Evolutionary conservation across 176 grass and related monocot species (phyloP).

Genomic region (Raddia distichophylla): DNA sequence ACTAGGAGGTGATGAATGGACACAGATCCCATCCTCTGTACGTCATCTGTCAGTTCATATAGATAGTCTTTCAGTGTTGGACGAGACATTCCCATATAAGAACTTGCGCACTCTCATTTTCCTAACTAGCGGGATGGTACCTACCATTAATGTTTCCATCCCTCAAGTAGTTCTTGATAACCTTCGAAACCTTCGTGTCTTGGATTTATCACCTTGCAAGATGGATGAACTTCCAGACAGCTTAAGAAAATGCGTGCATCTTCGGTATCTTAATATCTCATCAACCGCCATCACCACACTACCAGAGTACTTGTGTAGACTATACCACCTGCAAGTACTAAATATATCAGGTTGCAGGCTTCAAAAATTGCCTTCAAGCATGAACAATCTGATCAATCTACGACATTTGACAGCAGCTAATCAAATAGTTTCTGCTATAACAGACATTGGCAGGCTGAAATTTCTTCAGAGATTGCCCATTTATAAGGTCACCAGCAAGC

Average conservation of each 20-base stretch:
- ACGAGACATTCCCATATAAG: conserved; percentile 32
- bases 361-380: conserved; percentile 30
- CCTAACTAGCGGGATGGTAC: background rate
- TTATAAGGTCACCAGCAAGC: conserved; percentile 44
- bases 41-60: conserved; percentile 53
- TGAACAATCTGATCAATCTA: conserved; percentile 52
- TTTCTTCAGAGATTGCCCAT: conserved; percentile 45
- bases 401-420: conserved; percentile 36
- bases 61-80: conserved; percentile 33
- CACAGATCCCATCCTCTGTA: conserved; percentile 45
- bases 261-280: conserved; percentile 51
- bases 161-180: conserved; percentile 37
- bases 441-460: conserved; percentile 43
- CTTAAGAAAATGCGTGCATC: conserved; percentile 43
- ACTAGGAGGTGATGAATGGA: conserved; percentile 33
- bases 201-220: conserved; percentile 54
- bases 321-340: conserved; percentile 52
- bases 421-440: conserved; percentile 38
- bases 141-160: conserved; percentile 6
- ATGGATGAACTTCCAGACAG: conserved; percentile 32
- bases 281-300: conserved; percentile 18
- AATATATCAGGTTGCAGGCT: conserved; percentile 43
- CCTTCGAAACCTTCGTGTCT: conserved; percentile 26
- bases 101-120: conserved; percentile 51
- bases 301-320: conserved; percentile 38